phyloP scores from a whole-genome alignment of 371 early-diverging fungal species.

The Haplosporangium sp. region DNA sequence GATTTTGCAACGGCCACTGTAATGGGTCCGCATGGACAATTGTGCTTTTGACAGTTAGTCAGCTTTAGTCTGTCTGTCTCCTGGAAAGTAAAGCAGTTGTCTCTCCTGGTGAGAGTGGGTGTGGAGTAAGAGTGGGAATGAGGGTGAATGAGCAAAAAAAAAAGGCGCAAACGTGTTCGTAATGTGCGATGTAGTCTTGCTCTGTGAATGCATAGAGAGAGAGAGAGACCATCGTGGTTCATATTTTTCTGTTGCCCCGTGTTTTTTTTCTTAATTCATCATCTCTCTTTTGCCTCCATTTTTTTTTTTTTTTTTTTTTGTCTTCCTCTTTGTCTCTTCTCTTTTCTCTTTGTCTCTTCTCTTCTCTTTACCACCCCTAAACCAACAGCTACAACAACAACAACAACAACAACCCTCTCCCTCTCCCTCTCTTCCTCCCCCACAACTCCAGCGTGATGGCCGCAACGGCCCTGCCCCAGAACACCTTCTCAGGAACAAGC shows the following conservation, averaged over 20 bases:
- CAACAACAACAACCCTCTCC: background rate
- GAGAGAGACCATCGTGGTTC: no score
- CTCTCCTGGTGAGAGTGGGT: no score
- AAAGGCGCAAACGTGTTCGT: no score
- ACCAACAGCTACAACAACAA: background rate
- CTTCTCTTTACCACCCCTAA: background rate
- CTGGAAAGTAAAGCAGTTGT: no score
- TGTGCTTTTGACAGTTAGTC: no score
- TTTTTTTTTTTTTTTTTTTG: background rate
- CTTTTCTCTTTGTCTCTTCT: background rate
- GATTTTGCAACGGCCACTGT: no score
- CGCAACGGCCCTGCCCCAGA: slow-evolving; percentile 10
- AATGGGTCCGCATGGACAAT: no score
- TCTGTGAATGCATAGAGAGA: no score
- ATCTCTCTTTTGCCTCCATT: background rate
- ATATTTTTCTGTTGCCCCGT: slow-evolving; percentile 1
- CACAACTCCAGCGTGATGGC: slow-evolving; percentile 32
- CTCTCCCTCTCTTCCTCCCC: slow-evolving; percentile 3
- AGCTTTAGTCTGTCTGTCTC: no score
- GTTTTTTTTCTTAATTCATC: slow-evolving; percentile 3
- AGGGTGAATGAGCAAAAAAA: no score
- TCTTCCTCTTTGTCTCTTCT: background rate
- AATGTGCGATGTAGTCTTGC: no score
- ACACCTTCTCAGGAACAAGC: slow-evolving; percentile 9
- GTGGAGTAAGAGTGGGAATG: no score